Evolutionary conservation across 495 filamentous ascomycete species (phyloP).

Genomic region (Xylaria venustula): DNA sequence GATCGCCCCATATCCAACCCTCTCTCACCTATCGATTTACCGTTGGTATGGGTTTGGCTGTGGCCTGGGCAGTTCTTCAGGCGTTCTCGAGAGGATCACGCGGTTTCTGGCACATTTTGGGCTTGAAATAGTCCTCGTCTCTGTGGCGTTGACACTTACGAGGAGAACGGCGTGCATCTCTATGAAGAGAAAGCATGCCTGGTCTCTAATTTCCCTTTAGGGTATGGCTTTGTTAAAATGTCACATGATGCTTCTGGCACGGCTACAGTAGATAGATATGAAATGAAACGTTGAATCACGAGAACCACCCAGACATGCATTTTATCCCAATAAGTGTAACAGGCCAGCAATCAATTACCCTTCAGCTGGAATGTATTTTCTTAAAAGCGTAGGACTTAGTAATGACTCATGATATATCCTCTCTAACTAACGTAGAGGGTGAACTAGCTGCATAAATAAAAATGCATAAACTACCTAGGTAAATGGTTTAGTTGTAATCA

Average conservation of each 20-base stretch:
- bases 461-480: no score
- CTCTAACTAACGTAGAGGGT: no score
- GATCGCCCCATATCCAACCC: conserved; percentile 41
- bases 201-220: conserved; percentile 53
- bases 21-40: conserved; percentile 13
- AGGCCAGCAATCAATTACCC: neutral
- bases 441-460: no score
- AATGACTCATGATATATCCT: no score
- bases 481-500: no score
- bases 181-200: conserved; percentile 46
- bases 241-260: conserved; percentile 55
- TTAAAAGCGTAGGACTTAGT: neutral
- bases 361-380: neutral
- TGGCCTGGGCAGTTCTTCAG: conserved; percentile 33
- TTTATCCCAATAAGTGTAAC: neutral
- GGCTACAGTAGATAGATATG: conserved; percentile 40
- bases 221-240: conserved; percentile 41
- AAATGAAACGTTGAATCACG: conserved; percentile 29
- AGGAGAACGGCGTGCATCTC: conserved; percentile 61
- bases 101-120: conserved; percentile 34
- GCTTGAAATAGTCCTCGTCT: conserved; percentile 33
- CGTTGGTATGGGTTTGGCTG: conserved; percentile 27
- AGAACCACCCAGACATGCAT: neutral
- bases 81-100: conserved; percentile 22
- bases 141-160: conserved; percentile 63